A percentile compares a stretch with the other conserved stretches of the same genome.
Conservation (phyloP, 2,329 filamentous ascomycete genomes). For the Hymenotorrendiella dingleyae region DNA sequence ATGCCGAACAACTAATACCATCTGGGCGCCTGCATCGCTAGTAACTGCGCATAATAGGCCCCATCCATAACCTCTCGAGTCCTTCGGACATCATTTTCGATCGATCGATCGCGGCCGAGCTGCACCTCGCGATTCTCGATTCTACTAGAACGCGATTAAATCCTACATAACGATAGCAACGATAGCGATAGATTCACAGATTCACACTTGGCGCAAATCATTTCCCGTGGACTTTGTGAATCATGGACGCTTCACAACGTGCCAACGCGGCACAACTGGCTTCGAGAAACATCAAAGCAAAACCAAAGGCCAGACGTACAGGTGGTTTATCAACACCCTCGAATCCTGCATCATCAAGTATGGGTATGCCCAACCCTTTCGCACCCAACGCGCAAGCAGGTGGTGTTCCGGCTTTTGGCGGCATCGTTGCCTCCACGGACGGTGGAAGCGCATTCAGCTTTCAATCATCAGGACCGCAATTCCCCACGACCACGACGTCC, state of each 20-base stretch:
- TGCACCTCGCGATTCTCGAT: not conserved
- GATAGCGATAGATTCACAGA: no score
- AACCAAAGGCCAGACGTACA: conserved; percentile 12
- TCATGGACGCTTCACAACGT: conserved; percentile 16
- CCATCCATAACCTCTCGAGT: conserved; percentile 3
- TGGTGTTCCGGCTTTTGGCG: no score
- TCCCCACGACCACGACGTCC: not conserved
- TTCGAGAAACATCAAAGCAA: conserved; percentile 25
- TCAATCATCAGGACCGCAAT: not conserved
- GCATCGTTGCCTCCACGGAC: not conserved
- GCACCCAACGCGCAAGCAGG: no score
- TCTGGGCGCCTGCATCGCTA: not conserved
- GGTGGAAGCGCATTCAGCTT: not conserved
- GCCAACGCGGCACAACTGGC: conserved; percentile 31
- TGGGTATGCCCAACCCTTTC: no score
- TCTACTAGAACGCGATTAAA: not conserved
- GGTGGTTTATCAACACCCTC: not conserved
- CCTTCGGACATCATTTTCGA: not conserved
- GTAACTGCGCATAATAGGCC: conserved; percentile 3
- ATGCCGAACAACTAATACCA: conserved; percentile 7
- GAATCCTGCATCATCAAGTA: no score
- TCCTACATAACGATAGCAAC: no score
- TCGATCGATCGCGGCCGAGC: not conserved
- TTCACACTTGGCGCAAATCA: not conserved
- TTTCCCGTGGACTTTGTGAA: no score